Evolutionary conservation across 768 basidiomycete species (phyloP), one percentile per base, ranked within the genome.

Genomic region (Gautieria morchelliformis): DNA sequence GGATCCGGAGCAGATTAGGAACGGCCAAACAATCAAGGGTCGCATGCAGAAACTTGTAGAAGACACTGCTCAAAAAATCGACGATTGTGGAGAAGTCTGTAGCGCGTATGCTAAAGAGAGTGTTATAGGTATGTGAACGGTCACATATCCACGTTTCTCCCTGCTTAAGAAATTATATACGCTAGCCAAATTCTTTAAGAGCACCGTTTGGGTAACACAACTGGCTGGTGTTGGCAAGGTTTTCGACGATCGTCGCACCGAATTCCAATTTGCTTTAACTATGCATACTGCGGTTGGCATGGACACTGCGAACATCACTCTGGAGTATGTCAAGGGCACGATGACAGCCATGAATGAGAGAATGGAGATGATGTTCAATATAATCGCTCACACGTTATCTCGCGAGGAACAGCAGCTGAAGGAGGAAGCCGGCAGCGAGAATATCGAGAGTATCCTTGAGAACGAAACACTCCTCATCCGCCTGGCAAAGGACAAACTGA

Each of bases 181-280:
- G 2, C 10, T 17, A 44, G 42, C 10, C 3, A 44, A 44, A 10
- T 5, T 44, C 7, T 17, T 44, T 17, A 44, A n/a, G 1, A 10
- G 42, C 10, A 1, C 11, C 14, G n/a, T 22, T 44, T 44, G 42
- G 42, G n/a, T 9, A 44, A 3, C 3, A 8, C 42, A 17, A n/a
- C 42, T 44, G 8, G 42, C 42, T 22, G 20, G 19, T 5, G 2
- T n/a, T 44, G 42, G 17, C 9, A 35, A 52, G 11, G 45, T 61
- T 0, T 72, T 72, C 58, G 52, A 48, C 3, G 55, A 59, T 8
- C 63, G 67, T 2, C 61, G 64, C 2, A 37, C 30, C 17, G 68
- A 69, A 5, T 66, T 71, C 50, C 55, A 67, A 27, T 64, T 66
- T 37, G 69, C 68, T 30, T 58, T 72, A n/a, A 58, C 61, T 8